Evolutionary conservation across 2,329 filamentous ascomycete genomes (phyloP), one percentile per base, ranked within the genome.

Genomic region (Pseudogymnoascus sp.): DNA sequence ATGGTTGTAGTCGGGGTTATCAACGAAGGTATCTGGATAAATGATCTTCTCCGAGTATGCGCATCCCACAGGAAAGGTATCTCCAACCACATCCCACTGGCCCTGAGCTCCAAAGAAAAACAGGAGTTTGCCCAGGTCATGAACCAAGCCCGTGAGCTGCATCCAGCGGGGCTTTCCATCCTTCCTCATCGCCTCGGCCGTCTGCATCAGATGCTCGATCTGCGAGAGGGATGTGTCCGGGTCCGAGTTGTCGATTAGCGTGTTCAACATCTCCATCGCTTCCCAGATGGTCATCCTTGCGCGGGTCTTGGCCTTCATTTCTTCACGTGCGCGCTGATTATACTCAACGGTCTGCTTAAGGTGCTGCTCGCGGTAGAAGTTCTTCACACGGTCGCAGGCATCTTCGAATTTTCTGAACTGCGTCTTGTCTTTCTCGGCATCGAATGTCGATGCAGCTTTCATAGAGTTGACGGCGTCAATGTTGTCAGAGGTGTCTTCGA

Each of bases 21-120:
- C 80, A 65, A 75, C 77, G 75, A 96, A 96, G 23, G 87, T 91
- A 61, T 87, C 84, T 0, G 88, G 86, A 76, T 93, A 91, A 77
- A 96, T 89, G 78, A 93, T 88, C 89, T 96, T 91, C 74, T 89
- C 82, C 41, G 70, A 71, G 16, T 89, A 84, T 65, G 81, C 82
- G 74, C 87, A 90, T 69, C 88, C 88, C 39, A 91, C 86, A 60
- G 88, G 86, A 76, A 91, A 91, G 1, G 88, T 91, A 74, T 91
- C 88, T 62, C 91, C 91, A 26, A 95, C 91, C 2, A 94, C 90
- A 71, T 94, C 90, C 91, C 91, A 95, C 77, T 95, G 91, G 63
- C 91, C 91, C 70, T 87, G 78, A 23, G 89, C 90, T 66, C 84
- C 89, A 77, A 88, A 88, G 78, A 90, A 90, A 78, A 86, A 89